These are phyloP conservation scores for Solanum paucissectum DNA, from an alignment of 257 asterid species.

Conservation along the genomic window DNA sequence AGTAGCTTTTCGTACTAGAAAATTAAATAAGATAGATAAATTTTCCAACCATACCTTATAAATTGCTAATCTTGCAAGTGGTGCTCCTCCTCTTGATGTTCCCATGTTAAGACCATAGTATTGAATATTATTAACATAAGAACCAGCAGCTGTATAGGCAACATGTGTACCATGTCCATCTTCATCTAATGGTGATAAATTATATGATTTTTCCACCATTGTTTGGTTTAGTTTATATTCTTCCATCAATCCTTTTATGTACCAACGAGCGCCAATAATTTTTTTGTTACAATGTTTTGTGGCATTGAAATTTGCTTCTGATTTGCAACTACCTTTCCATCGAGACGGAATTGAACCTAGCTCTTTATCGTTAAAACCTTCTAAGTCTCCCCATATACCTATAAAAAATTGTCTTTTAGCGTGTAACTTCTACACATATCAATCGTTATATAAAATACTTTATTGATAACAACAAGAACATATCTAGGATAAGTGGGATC, in stretches of 20 bases:
- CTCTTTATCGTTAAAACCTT: constrained; percentile 9
- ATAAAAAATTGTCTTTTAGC: neutral
- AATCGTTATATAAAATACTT: neutral
- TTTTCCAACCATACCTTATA: too few relatives aligned
- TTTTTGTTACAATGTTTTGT: neutral
- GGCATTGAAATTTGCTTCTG: neutral
- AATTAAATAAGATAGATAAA: too few relatives aligned
- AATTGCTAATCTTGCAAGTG: too few relatives aligned
- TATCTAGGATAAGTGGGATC: neutral
- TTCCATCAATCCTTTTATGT: neutral
- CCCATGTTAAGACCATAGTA: too few relatives aligned
- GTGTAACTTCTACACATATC: neutral
- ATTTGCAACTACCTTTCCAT: constrained; percentile 8
- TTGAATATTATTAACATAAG: neutral
- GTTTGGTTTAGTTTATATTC: neutral
- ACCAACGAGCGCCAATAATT: neutral
- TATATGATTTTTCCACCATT: neutral
- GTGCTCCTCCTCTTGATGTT: too few relatives aligned
- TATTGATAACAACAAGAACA: neutral
- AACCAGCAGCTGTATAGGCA: neutral
- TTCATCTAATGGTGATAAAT: neutral
- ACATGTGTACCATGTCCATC: neutral
- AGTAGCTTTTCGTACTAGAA: too few relatives aligned
- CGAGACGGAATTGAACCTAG: constrained; percentile 4
- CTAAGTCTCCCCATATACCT: neutral